phyloP scores from a whole-genome alignment of 148 eudicot species.

The Heliosperma pusillum region DNA sequence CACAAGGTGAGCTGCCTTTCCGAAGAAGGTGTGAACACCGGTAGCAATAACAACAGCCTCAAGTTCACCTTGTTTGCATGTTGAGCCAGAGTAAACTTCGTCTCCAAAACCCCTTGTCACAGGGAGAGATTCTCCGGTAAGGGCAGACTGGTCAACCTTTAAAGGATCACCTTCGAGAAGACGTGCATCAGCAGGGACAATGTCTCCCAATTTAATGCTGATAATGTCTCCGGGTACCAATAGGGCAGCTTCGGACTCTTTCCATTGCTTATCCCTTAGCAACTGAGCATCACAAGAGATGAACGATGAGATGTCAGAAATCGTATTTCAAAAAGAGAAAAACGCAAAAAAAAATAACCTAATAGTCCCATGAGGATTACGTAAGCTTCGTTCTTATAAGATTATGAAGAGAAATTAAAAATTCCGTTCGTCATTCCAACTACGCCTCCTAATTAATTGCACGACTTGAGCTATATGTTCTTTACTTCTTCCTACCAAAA shows the following conservation, averaged over 20 bases:
- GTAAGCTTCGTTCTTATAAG: not conserved
- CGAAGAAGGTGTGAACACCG: constrained; percentile 96
- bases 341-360: not conserved
- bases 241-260: constrained; percentile 77
- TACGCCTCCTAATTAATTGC: too few relatives aligned
- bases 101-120: constrained; percentile 79
- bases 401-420: too few relatives aligned
- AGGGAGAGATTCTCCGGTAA: constrained; percentile 95
- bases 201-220: constrained; percentile 89
- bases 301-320: not conserved
- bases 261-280: constrained; percentile 82
- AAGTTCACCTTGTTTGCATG: constrained; percentile 92
- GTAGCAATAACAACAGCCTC: constrained; percentile 97
- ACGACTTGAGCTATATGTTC: too few relatives aligned
- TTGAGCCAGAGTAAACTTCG: constrained; percentile 93
- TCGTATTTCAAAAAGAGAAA: not conserved
- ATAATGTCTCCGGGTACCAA: constrained; percentile 94
- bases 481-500: too few relatives aligned
- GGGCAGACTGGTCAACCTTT: constrained; percentile 90
- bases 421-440: too few relatives aligned
- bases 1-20: constrained; percentile 95
- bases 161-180: constrained; percentile 96
- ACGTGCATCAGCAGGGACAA: constrained; percentile 92
- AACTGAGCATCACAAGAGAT: constrained; percentile 36
- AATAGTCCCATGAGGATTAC: not conserved